Evolutionary conservation across 1,284 basidiomycete species (phyloP).

Genomic region (Marasmius sp.): DNA sequence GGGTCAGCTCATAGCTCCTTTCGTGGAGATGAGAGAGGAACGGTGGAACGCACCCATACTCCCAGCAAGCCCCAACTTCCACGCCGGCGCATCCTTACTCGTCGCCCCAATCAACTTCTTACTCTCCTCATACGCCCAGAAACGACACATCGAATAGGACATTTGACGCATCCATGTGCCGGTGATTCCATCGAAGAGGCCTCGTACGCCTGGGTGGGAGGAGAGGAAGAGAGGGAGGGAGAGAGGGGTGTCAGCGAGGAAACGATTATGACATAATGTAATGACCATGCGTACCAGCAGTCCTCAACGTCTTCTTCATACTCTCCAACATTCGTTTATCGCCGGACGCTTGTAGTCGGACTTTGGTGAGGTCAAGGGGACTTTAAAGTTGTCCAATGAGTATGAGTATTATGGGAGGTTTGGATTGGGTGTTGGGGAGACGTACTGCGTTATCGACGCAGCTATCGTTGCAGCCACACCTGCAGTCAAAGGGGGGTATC

Average conservation of each 20-base stretch:
- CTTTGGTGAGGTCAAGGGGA: slow-evolving; percentile 87
- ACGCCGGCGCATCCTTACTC: slow-evolving; percentile 67
- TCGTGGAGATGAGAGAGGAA: neutral
- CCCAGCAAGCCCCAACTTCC: slow-evolving; percentile 81
- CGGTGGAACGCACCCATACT: slow-evolving; percentile 66
- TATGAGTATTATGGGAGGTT: too few relatives aligned
- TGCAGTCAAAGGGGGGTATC: slow-evolving; percentile 21
- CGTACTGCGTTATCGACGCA: slow-evolving; percentile 78
- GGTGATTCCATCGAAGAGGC: slow-evolving; percentile 83
- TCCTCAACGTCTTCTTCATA: slow-evolving; percentile 74
- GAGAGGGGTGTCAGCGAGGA: neutral
- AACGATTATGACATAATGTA: neutral
- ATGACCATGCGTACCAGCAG: slow-evolving; percentile 47
- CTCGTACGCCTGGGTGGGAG: slow-evolving; percentile 65
- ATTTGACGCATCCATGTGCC: slow-evolving; percentile 92
- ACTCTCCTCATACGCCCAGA: slow-evolving; percentile 92
- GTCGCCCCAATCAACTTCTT: slow-evolving; percentile 75
- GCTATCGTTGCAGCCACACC: slow-evolving; percentile 80
- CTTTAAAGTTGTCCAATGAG: slow-evolving; percentile 22
- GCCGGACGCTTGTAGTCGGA: slow-evolving; percentile 82
- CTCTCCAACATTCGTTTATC: slow-evolving; percentile 85
- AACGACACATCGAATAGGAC: slow-evolving; percentile 90
- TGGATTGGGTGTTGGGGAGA: slow-evolving; percentile 9
- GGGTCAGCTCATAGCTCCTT: too few relatives aligned
- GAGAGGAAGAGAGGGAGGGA: too few relatives aligned